Percentiles rank a stretch among this genome's conserved stretches.
Conservation (phyloP, 495 filamentous ascomycete genomes). For the Tuber brumale region DNA sequence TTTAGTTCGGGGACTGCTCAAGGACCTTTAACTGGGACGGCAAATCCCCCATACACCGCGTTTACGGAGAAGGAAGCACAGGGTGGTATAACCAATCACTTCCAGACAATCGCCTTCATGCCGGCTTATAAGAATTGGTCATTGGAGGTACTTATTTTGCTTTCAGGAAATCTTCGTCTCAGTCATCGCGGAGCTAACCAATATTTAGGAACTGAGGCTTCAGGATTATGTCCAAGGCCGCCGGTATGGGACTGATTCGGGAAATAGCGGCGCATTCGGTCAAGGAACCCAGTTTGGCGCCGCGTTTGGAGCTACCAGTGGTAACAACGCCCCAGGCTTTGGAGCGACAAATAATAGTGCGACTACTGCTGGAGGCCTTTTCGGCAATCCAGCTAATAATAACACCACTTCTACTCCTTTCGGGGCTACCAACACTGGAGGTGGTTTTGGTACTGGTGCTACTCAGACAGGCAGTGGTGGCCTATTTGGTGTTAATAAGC, state of each 20-base stretch:
- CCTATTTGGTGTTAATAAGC: slow-evolving; percentile 49
- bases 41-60: slow-evolving; percentile 62
- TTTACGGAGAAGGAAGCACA: slow-evolving; percentile 73
- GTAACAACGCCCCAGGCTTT: slow-evolving; percentile 43
- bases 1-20: slow-evolving; percentile 45
- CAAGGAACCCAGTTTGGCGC: slow-evolving; percentile 54
- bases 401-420: slow-evolving; percentile 49
- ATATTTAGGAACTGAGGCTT: slow-evolving; percentile 62
- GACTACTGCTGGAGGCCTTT: slow-evolving; percentile 48
- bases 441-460: slow-evolving; percentile 47
- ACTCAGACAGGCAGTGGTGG: slow-evolving; percentile 45
- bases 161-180: slow-evolving; percentile 2
- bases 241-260: slow-evolving; percentile 69
- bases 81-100: slow-evolving; percentile 52
- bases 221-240: slow-evolving; percentile 86
- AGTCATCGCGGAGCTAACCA: slow-evolving; percentile 15
- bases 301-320: slow-evolving; percentile 43
- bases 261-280: slow-evolving; percentile 69
- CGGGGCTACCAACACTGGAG: slow-evolving; percentile 41
- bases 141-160: slow-evolving; percentile 52
- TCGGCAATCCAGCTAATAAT: slow-evolving; percentile 47
- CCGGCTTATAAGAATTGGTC: slow-evolving; percentile 82
- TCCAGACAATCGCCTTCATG: slow-evolving; percentile 82
- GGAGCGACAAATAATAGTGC: slow-evolving; percentile 41
- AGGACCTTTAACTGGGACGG: slow-evolving; percentile 59